Percentiles rank a stretch among this genome's conserved stretches.
phyloP scores from a whole-genome alignment of 2,329 filamentous ascomycete genomes.

The Clonostachys solani region DNA sequence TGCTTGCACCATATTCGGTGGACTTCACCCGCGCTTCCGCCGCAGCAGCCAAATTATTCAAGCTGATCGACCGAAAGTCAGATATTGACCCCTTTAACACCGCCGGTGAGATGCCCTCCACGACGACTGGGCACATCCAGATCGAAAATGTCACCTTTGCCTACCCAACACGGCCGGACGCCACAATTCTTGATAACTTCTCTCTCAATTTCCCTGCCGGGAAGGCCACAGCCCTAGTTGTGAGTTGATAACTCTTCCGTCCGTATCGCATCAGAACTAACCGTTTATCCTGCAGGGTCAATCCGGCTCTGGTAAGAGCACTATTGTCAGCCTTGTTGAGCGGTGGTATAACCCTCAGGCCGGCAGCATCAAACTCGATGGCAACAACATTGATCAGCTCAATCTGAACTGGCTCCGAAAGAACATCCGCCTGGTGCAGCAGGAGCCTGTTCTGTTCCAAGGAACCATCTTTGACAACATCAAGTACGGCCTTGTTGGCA shows the following conservation, averaged over 20 bases:
- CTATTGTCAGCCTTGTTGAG: constrained; percentile 31
- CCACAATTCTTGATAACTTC: constrained; percentile 34
- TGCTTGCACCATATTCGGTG: constrained; percentile 28
- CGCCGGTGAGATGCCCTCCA: constrained; percentile 66
- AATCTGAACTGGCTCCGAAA: constrained; percentile 32
- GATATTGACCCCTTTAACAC: constrained; percentile 39
- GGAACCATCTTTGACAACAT: constrained; percentile 91
- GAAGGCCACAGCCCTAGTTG: constrained; percentile 36
- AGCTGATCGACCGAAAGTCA: constrained; percentile 29
- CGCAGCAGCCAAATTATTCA: constrained; percentile 26
- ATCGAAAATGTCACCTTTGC: constrained; percentile 46
- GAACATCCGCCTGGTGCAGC: constrained; percentile 30
- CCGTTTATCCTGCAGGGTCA: constrained; percentile 15
- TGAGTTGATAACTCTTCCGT: constrained; percentile 23
- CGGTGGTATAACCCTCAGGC: constrained; percentile 28
- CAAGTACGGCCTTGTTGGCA: constrained; percentile 81
- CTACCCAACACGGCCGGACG: constrained; percentile 38
- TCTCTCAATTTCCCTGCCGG: constrained; percentile 35
- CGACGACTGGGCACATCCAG: constrained; percentile 62
- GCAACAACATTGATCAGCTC: constrained; percentile 20
- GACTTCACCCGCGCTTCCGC: constrained; percentile 31
- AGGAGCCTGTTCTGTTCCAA: constrained; percentile 83
- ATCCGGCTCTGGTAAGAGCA: constrained; percentile 32
- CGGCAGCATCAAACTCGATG: constrained; percentile 28
- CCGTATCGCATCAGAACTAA: neutral